Percentiles rank a stretch among this genome's conserved stretches.
Evolutionary conservation across 2,329 filamentous ascomycete genomes (phyloP).

Genomic region (Delphinella strobiligena): DNA sequence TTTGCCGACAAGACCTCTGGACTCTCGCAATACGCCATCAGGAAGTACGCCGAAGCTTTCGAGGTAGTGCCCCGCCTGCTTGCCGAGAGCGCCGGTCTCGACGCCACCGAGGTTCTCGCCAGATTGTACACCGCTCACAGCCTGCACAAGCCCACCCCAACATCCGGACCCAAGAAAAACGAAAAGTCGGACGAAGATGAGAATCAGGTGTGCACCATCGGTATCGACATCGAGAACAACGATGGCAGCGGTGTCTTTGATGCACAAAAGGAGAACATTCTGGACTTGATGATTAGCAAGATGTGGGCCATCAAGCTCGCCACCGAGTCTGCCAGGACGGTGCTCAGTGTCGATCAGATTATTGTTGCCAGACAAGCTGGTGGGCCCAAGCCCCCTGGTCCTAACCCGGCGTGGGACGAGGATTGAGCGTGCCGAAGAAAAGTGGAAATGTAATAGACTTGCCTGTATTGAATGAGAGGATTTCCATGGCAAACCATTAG

Average conservation of each 20-base stretch:
- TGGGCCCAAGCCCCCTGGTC: constrained; percentile 90
- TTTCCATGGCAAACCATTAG: too few relatives aligned
- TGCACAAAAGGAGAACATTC: constrained; percentile 74
- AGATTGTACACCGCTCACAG: constrained; percentile 79
- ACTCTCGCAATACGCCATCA: constrained; percentile 88
- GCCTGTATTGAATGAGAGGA: too few relatives aligned
- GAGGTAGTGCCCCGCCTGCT: constrained; percentile 91
- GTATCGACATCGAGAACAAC: constrained; percentile 87
- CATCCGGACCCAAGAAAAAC: constrained; percentile 11
- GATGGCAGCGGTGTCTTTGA: constrained; percentile 73
- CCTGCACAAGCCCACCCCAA: constrained; percentile 34
- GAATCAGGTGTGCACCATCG: constrained; percentile 65
- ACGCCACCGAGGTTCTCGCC: constrained; percentile 93
- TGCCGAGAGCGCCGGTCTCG: constrained; percentile 87
- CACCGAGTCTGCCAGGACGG: constrained; percentile 85
- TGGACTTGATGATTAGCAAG: constrained; percentile 87
- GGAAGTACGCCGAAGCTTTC: constrained; percentile 94
- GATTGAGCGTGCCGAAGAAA: too few relatives aligned
- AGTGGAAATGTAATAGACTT: too few relatives aligned
- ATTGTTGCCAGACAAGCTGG: constrained; percentile 96
- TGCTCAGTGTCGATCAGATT: constrained; percentile 95
- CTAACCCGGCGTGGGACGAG: constrained; percentile 71
- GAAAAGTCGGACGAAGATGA: constrained; percentile 17
- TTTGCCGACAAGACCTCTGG: constrained; percentile 88
- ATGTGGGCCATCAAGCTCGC: constrained; percentile 95